Evolutionary conservation across 2,329 filamentous ascomycete species (phyloP), one percentile per base, ranked within the genome.

Genomic region (Colletotrichum euphorbiae): DNA sequence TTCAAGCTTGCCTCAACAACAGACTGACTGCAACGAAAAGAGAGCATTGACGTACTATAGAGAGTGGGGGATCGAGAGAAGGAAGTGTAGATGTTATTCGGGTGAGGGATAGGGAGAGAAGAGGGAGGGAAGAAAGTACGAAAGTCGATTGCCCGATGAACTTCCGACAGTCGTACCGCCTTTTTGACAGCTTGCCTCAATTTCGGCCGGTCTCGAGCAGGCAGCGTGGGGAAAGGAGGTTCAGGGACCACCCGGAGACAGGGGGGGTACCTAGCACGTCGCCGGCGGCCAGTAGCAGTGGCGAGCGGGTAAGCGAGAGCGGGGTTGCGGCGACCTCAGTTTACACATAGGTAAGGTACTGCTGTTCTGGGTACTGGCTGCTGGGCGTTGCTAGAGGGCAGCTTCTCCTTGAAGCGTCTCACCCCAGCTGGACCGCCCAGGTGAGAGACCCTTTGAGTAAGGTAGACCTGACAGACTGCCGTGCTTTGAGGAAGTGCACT

Each of bases 101-200:
- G 60, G 17, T 6, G 31, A 9, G 42, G 74, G 58, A 71, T 73
- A 71, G 74, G 70, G 56, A 57, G 56, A 57, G 58, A 62, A 71
- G 56, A 57, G 56, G 60, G 58, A 62, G 46, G 36, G 40, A 75
- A 24, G 17, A n/a, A 48, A 45, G 48, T 52, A 54, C 9, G 6
- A 46, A 54, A 48, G 60, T 42, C 61, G 31, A 67, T 61, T 57
- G 50, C 45, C 45, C 50, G 48, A 66, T 51, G 28, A 69, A 69
- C 55, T 31, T 61, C 46, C 62, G 48, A 69, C 55, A 51, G 43
- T 66, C 59, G 50, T 55, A 61, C 71, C 71, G 73, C 68, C 73
- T 74, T 74, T 77, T 75, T 73, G 75, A 78, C 76, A 78, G 72
- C 75, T 78, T 77, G 75, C 76, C 75, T 72, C 73, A 77, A 70